phyloP scores from a whole-genome alignment of 2,329 filamentous ascomycete genomes.

The Aspergillus melleus region DNA sequence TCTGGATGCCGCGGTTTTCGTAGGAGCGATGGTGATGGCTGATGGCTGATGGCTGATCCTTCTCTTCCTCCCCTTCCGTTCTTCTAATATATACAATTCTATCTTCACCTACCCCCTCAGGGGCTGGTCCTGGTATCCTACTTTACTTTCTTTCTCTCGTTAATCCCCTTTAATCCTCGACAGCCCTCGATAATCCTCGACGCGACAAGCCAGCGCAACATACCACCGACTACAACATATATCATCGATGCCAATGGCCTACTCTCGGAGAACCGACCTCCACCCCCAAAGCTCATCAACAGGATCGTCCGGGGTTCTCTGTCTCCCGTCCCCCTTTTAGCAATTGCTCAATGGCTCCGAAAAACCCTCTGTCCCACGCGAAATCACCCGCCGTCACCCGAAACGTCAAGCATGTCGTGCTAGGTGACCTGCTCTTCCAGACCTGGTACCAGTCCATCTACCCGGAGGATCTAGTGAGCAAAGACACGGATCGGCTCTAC shows the following conservation, averaged over 20 bases:
- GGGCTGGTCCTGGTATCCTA: too few relatives aligned
- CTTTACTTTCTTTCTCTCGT: background rate
- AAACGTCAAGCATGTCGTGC: constrained; percentile 82
- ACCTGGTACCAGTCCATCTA: constrained; percentile 96
- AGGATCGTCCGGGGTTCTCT: background rate
- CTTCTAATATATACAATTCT: background rate
- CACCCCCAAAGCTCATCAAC: background rate
- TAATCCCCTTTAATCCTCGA: background rate
- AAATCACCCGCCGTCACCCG: constrained; percentile 54
- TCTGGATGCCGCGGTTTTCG: background rate
- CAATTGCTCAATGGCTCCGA: constrained; percentile 29
- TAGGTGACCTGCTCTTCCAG: constrained; percentile 80
- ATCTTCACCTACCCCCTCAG: too few relatives aligned
- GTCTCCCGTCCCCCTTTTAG: background rate
- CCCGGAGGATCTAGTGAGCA: constrained; percentile 62
- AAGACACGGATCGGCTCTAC: constrained; percentile 64
- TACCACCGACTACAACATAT: background rate
- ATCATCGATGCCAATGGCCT: constrained; percentile 6
- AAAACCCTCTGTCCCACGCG: constrained; percentile 24
- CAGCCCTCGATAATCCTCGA: background rate
- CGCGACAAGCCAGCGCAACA: background rate
- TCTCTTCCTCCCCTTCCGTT: too few relatives aligned
- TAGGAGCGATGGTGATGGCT: too few relatives aligned
- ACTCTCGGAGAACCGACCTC: background rate
- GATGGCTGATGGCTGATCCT: too few relatives aligned